phyloP scores from a whole-genome alignment of 192 early-diverging fungal genomes.

The Coemansia sp. region DNA sequence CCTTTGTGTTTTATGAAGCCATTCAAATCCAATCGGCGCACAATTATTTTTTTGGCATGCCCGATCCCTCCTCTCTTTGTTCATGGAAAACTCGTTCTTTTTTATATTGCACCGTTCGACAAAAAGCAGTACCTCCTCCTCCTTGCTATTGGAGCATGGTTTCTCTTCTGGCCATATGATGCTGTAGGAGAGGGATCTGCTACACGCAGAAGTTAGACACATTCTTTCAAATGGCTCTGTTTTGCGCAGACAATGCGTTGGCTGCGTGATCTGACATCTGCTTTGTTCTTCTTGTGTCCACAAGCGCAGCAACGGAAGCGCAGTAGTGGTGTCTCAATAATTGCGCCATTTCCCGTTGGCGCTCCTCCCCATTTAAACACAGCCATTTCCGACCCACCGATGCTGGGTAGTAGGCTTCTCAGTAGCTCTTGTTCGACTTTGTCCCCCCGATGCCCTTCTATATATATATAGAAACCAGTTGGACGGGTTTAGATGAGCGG shows the following conservation, averaged over 20 bases:
- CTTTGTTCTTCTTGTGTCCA: background rate
- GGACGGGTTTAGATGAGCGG: too few relatives aligned
- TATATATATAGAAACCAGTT: background rate
- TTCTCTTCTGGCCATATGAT: background rate
- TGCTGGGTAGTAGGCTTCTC: background rate
- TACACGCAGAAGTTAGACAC: background rate
- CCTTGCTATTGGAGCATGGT: background rate
- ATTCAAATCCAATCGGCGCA: slow-evolving; percentile 1
- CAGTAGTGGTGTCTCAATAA: background rate
- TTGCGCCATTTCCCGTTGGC: too few relatives aligned
- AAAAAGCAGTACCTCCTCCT: background rate
- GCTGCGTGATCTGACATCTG: background rate
- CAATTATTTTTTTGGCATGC: background rate
- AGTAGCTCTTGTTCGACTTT: background rate
- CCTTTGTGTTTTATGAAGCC: background rate
- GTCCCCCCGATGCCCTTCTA: background rate
- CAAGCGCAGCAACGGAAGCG: background rate
- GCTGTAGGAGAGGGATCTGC: background rate
- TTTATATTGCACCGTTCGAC: background rate
- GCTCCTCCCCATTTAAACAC: background rate
- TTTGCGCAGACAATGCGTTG: background rate
- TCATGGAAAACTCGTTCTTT: background rate
- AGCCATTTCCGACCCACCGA: background rate
- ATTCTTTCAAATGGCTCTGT: background rate
- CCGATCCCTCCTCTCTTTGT: slow-evolving; percentile 5